Percentiles rank a stretch among this genome's conserved stretches.
Evolutionary conservation across 805 yeast species (phyloP).

Genomic region (Saccharomyces eubayanus): DNA sequence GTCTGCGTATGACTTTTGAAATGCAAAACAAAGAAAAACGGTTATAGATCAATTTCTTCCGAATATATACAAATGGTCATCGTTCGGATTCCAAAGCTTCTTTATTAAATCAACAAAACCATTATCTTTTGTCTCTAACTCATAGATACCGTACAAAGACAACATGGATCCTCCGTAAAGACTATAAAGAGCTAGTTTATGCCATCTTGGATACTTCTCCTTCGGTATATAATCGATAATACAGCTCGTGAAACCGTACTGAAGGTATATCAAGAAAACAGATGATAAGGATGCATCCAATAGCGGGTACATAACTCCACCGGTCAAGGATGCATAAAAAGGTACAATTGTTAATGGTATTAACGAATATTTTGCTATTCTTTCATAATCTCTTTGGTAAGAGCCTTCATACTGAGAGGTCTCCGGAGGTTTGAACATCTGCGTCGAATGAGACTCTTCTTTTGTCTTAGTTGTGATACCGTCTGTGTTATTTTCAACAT

Average conservation of each 20-base stretch:
- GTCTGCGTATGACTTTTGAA: not conserved
- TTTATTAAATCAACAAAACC: constrained; percentile 48
- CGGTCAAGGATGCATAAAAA: constrained; percentile 34
- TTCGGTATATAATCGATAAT: constrained; percentile 70
- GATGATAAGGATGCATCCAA: constrained; percentile 52
- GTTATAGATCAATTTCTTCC: constrained; percentile 10
- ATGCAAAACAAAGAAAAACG: not conserved
- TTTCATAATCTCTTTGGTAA: constrained; percentile 66
- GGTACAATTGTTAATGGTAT: constrained; percentile 60
- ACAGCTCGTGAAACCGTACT: constrained; percentile 68
- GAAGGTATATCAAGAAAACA: constrained; percentile 52
- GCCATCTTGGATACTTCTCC: constrained; percentile 63
- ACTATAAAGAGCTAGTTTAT: constrained; percentile 49
- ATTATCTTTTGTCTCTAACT: constrained; percentile 55
- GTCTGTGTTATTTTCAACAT: not conserved
- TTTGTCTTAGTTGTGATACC: not conserved
- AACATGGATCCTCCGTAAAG: constrained; percentile 56
- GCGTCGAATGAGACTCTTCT: constrained; percentile 21
- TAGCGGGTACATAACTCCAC: constrained; percentile 41
- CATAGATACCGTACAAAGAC: constrained; percentile 63
- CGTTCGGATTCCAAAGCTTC: constrained; percentile 32
- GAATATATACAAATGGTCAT: constrained; percentile 21
- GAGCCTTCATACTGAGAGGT: constrained; percentile 56
- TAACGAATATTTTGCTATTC: constrained; percentile 49
- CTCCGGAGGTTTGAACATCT: constrained; percentile 45